Evolutionary conservation across 805 yeast species (phyloP), one percentile per base, ranked within the genome.

Genomic region (Blastobotrys muscicola): DNA sequence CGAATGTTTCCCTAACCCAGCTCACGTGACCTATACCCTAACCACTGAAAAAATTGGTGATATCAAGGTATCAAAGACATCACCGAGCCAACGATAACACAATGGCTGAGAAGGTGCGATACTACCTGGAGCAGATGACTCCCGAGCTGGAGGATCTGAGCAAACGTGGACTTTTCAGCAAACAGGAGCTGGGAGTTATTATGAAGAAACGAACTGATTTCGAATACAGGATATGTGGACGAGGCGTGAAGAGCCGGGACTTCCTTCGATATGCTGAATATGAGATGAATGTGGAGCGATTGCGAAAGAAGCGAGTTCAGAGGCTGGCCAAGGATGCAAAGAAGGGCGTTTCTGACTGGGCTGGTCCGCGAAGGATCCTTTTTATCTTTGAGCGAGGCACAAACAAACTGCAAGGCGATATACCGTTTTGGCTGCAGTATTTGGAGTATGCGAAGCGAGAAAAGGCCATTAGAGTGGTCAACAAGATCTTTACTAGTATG

Each of bases 141-240:
- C 95, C 95, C 0, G 99, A 92, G 63, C 71, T 92, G 43, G 90
- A 89, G 56, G 98, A 90, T 56, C 73, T 92, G 30, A 78, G 81
- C 46, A 75, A 75, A 45, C 82, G 85, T 56, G 87, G 87, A 2
- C 69, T 92, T 4, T 92, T 92, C 61, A 81, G 78, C 35, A 83
- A 83, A 53, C 75, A 75, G 52, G 98, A 92, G 64, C 78, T 87
- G 51, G 78, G 81, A 34, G 72, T 74, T 68, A 82, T 92, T 43
- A 85, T 90, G 86, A 80, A 92, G 65, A 76, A 87, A 58, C 75
- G 98, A 66, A 90, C 97, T 0, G 97, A 89, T 64, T 92, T 87
- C 55, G 99, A 92, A 64, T 95, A 92, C 61, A 67, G 95, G 45
- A 75, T 92, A 43, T 75, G 76, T 37, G 85, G 94, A 36, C 73